Conservation (phyloP, 1,284 basidiomycete species). For the Stereum hirsutum region DNA sequence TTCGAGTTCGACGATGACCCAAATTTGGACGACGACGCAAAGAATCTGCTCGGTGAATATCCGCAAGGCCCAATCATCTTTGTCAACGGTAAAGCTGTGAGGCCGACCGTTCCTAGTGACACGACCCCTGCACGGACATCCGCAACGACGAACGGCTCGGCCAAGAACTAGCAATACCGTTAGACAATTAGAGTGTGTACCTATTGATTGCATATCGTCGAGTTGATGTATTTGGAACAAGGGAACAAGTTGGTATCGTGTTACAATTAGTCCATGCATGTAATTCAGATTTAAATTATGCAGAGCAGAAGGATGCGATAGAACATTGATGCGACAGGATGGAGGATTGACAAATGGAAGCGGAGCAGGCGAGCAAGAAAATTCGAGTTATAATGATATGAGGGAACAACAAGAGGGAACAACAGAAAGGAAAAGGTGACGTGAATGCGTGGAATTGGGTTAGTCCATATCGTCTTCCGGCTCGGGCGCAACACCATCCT, state of each 20-base stretch:
- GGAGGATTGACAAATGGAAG: neutral
- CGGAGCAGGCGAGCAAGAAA: neutral
- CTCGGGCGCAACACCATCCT: slow-evolving; percentile 67
- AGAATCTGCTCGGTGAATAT: slow-evolving; percentile 30
- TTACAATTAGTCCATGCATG: too few relatives aligned
- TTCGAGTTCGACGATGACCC: slow-evolving; percentile 62
- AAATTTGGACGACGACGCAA: slow-evolving; percentile 38
- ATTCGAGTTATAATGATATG: slow-evolving; percentile 1
- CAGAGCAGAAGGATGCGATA: too few relatives aligned
- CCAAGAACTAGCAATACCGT: too few relatives aligned
- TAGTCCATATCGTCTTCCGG: slow-evolving; percentile 39
- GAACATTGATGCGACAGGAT: too few relatives aligned
- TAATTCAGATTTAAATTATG: too few relatives aligned
- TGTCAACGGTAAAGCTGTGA: slow-evolving; percentile 28
- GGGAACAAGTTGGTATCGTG: too few relatives aligned
- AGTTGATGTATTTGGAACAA: too few relatives aligned
- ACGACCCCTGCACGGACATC: too few relatives aligned
- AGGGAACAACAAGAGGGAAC: neutral
- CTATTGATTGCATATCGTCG: too few relatives aligned
- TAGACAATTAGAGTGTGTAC: too few relatives aligned
- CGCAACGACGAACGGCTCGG: too few relatives aligned
- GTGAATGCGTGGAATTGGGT: too few relatives aligned
- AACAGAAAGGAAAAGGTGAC: neutral
- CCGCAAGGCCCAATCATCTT: slow-evolving; percentile 46
- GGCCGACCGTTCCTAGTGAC: slow-evolving; percentile 7